Conservation (phyloP, 169 alveolate species). For the Babesia caballi region DNA sequence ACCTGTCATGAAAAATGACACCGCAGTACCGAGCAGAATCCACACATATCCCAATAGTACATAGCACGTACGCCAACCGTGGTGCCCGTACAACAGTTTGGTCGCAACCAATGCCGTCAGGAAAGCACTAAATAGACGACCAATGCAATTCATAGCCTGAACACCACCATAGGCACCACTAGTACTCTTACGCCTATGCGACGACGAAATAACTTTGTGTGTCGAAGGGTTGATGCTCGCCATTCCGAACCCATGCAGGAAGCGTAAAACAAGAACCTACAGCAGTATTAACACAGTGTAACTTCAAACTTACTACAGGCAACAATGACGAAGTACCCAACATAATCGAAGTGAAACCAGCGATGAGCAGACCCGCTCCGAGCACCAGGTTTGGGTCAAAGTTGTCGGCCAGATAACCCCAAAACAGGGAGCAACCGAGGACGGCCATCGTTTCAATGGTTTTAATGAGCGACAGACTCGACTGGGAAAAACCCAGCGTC, state of each 20-base stretch:
- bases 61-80: slow-evolving; percentile 52
- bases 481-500: slow-evolving; percentile 81
- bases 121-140: slow-evolving; percentile 28
- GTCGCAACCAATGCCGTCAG: slow-evolving; percentile 10
- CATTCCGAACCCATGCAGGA: slow-evolving; percentile 42
- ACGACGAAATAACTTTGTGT: slow-evolving; percentile 19
- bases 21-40: neutral
- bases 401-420: slow-evolving; percentile 87
- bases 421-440: slow-evolving; percentile 81
- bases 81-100: neutral
- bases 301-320: slow-evolving; percentile 5
- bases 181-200: neutral
- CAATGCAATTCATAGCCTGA: slow-evolving; percentile 35
- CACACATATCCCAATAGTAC: slow-evolving; percentile 25
- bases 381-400: slow-evolving; percentile 79
- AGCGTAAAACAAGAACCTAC: slow-evolving; percentile 30
- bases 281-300: neutral
- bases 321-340: slow-evolving; percentile 58
- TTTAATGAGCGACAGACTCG: slow-evolving; percentile 77
- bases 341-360: slow-evolving; percentile 83
- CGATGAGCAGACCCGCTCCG: slow-evolving; percentile 77
- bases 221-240: slow-evolving; percentile 29
- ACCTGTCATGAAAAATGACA: neutral
- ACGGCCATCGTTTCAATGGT: slow-evolving; percentile 82
- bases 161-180: neutral